Evolutionary conservation across 371 early-diverging fungal genomes (phyloP).

Genomic region (Mortierella sp.): DNA sequence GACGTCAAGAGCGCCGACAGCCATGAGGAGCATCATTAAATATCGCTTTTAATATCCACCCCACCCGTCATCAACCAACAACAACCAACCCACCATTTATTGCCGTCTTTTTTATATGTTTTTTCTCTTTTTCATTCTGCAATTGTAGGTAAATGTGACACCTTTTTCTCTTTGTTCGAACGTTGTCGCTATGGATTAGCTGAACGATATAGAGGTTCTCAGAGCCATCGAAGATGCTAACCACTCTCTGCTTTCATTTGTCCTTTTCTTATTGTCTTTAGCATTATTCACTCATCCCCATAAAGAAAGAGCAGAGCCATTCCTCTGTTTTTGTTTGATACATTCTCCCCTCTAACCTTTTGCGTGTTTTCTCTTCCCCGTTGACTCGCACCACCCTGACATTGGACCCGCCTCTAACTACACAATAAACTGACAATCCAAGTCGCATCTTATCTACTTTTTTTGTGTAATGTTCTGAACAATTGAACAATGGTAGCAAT

Average conservation of each 20-base stretch:
- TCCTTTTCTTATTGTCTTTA: neutral
- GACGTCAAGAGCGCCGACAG: constrained; percentile 70
- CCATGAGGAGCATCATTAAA: constrained; percentile 60
- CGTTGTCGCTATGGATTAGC: neutral
- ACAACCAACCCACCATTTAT: constrained; percentile 5
- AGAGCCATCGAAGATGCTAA: neutral
- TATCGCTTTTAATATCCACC: constrained; percentile 1
- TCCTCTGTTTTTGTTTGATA: constrained; percentile 16
- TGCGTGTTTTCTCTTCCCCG: neutral
- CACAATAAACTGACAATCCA: constrained; percentile 8
- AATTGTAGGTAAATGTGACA: constrained; percentile 29
- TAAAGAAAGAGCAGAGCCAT: constrained; percentile 14
- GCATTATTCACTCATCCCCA: constrained; percentile 11
- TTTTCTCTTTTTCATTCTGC: constrained; percentile 24
- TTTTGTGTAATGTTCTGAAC: neutral
- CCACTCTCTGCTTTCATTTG: neutral
- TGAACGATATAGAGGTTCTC: neutral
- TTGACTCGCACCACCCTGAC: constrained; percentile 11
- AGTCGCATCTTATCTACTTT: neutral
- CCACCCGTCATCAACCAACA: neutral
- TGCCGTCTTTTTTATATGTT: neutral
- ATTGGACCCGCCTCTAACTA: constrained; percentile 2
- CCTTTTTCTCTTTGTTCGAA: constrained; percentile 2
- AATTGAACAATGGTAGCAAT: neutral
- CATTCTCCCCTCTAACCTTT: constrained; percentile 1